Base-by-base conservation (phyloP, 257 asterid species). In the Scutellaria barbata region DNA sequence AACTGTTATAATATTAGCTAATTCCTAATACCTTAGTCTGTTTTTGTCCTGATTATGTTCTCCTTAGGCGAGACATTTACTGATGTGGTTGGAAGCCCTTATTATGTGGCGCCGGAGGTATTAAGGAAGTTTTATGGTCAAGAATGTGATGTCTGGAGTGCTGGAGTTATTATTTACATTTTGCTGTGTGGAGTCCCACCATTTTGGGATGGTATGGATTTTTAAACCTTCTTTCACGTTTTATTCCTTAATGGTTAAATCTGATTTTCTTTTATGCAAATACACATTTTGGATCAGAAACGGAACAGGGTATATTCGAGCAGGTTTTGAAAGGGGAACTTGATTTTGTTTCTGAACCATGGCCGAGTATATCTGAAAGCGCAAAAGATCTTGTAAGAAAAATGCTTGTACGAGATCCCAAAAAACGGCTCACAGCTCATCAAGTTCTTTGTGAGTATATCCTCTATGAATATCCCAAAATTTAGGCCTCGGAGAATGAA, bases 61-160 rank as follows among this genome's bases (percentile, higher is more conserved):
- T 30, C 50, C 70, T 41, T 76, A 88, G 95, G 91, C 33, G 88
- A 88, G 57, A 77, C 41, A 17, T 88, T 85, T 72, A 56, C 6
- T 48, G 88, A 88, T 53, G 88, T 88, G 35, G 95, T 84, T 45
- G 95, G 95, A 52, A 88, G 95, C 76, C 92, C 95, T 10, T 88
- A 85, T 65, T 88, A 88, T 42, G 95, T 86, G 40, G 89, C 89
- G 0, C 92, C 92, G 5, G 92, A 88, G 74, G 95, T 88, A 37
- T 71, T 88, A 57, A 71, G 69, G 78, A 85, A 85, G 75, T 79
- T 68, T 33, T 85, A 85, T 50, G 88, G 95, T 55, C 88, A 39
- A 63, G 95, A 84, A 60, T 85, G 91, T 69, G 95, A 88, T 68
- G 84, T 85, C 33, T 88, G 95, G 95, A 88, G 91, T 71, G 91